Percentiles rank a stretch among this genome's conserved stretches.
phyloP scores from a whole-genome alignment of 805 yeast genomes.

The Yarrowia sp. region DNA sequence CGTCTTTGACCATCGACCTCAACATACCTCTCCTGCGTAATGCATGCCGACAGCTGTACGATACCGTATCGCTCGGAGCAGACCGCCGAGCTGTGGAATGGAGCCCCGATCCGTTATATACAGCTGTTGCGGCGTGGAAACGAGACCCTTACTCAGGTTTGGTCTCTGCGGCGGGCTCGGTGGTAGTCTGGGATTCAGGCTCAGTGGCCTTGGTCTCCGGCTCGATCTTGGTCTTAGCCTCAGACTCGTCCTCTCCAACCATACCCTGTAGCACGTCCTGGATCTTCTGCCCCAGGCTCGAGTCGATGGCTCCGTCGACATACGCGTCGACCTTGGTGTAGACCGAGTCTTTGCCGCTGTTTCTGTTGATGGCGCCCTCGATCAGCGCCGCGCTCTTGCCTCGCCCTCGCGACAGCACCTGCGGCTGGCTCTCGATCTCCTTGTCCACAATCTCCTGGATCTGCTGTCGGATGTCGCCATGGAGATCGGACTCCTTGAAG shows the following conservation, averaged over 20 bases:
- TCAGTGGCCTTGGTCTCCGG: background rate
- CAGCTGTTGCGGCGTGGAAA: background rate
- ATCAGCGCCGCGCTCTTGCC: slow-evolving; percentile 34
- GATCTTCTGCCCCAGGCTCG: slow-evolving; percentile 9
- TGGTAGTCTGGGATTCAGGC: background rate
- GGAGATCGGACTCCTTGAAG: slow-evolving; percentile 4
- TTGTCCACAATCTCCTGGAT: slow-evolving; percentile 33
- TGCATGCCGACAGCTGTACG: too few relatives aligned
- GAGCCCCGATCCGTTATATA: background rate
- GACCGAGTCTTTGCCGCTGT: slow-evolving; percentile 28
- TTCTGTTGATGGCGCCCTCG: slow-evolving; percentile 32
- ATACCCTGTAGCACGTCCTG: slow-evolving; percentile 12
- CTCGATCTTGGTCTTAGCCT: background rate
- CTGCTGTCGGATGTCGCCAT: slow-evolving; percentile 28
- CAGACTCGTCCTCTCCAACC: background rate
- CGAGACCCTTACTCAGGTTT: background rate
- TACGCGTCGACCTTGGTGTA: slow-evolving; percentile 28
- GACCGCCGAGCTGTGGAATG: background rate
- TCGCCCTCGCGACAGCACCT: slow-evolving; percentile 32
- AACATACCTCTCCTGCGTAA: too few relatives aligned
- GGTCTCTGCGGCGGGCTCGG: background rate
- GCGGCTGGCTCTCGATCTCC: slow-evolving; percentile 32
- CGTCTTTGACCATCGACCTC: too few relatives aligned
- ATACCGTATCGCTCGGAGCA: background rate
- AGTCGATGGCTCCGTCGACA: slow-evolving; percentile 27